Evolutionary conservation across 2,329 filamentous ascomycete species (phyloP), one percentile per base, ranked within the genome.

Genomic region (Chaetomiaceae sp.): DNA sequence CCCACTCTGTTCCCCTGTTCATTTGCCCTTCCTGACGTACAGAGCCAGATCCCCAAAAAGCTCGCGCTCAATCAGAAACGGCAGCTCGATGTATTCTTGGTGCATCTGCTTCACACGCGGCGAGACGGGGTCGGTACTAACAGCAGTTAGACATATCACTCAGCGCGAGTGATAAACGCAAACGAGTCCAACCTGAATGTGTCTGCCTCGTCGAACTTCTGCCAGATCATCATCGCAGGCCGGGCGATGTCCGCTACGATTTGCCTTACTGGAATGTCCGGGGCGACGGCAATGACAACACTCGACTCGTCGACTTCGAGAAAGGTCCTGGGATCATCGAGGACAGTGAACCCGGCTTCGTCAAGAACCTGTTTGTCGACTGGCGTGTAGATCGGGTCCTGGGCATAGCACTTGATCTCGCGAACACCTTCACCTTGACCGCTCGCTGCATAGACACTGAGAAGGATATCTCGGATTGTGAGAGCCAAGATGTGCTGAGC

Each of bases 321-420:
- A 19, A 51, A 51, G 42, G 25, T 34, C 22, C 19, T 23, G 9
- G 33, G 42, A n/a, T 51, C 40, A 14, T 51, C 23, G 34, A 51
- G 6, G 6, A 51, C 34, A 34, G 34, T 25, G 6, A 51, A 22
- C 17, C 40, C 49, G 5, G 12, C 27, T 22, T 40, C 39, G 3
- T 4, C 1, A 2, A 54, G 40, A 5, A 54, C 20, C 14, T 22
- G 38, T 29, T 44, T 29, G 17, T 56, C 54, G 17, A 47, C 12
- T 11, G 46, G n/a, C 22, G n/a, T 31, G 22, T 50, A 56, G 1
- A 31, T 25, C 3, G 54, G 51, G 29, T 54, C 51, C 46, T 54
- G 42, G 34, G 54, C 36, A 44, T 37, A 56, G 47, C 50, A 53
- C 39, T 33, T 15, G 19, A 55, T 46, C 7, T 14, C 36, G 46